Evolutionary conservation across 2,329 filamentous ascomycete species (phyloP).

Genomic region (Aureobasidium sp.): DNA sequence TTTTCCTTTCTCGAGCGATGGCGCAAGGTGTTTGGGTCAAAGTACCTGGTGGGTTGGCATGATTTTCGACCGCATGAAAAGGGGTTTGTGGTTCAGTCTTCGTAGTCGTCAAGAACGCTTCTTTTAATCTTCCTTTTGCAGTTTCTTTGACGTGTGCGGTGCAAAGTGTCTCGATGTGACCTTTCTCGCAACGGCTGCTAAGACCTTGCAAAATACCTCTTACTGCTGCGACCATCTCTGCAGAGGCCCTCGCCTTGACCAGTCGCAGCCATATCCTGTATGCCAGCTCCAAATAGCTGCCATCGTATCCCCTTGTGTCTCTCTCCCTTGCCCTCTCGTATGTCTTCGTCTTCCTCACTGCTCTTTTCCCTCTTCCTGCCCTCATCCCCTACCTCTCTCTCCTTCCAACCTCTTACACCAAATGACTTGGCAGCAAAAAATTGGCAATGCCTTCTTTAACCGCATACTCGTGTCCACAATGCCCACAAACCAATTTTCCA

Average conservation of each 20-base stretch:
- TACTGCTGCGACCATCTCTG: no score
- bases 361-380: no score
- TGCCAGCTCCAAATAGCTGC: no score
- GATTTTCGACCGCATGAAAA: no score
- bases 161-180: no score
- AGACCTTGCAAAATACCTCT: no score
- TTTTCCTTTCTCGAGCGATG: neutral
- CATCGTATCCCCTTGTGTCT: no score
- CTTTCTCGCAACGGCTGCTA: no score
- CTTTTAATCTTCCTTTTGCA: neutral
- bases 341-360: no score
- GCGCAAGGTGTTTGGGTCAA: neutral
- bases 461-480: conserved; percentile 88
- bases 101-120: neutral
- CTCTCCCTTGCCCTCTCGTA: no score
- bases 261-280: neutral
- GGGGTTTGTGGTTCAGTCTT: neutral
- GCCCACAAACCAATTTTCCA: conserved; percentile 81
- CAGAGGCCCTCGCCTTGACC: no score
- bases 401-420: conserved; percentile 47
- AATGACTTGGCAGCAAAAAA: conserved; percentile 85
- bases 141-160: no score
- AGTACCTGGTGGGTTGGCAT: neutral
- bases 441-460: conserved; percentile 96
- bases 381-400: neutral